Evolutionary conservation across 257 asterid species (phyloP), one percentile per base, ranked within the genome.

Genomic region (Solanum verrucosum): DNA sequence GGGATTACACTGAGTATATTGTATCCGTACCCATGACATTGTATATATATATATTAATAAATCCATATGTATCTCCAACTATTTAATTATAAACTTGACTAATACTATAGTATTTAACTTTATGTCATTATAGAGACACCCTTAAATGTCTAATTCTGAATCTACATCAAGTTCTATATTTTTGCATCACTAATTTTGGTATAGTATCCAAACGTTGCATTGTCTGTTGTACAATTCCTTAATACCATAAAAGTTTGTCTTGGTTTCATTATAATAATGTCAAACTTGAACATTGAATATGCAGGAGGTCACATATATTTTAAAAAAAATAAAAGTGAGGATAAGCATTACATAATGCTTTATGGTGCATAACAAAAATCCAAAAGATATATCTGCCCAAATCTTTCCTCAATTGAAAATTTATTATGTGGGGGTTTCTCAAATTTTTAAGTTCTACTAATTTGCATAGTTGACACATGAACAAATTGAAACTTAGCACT

Each of bases 151-250:
- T 35, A 73, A 73, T 73, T 2, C 4, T 35, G 18, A 9, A 20
- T 9, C 9, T 6, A 13, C 16, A 20, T 34, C 16, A 11, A 11
- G 65, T 34, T 33, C 4, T 18, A 4, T 9, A 31, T 83, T 65
- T 65, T 56, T 84, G 88, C 89, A 88, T 88, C 92, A 89, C 89
- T 70, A 68, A 67, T 86, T 89, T 81, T 71, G 92, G 88, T 88
- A 56, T 23, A 68, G 37, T 68, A 38, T 21, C 60, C 68, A 87
- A 72, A 63, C 23, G 68, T 13, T 33, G 15, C 79, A 33, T 33
- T 68, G 40, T 84, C 40, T 73, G 59, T 52, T 81, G 34, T 46
- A 87, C 52, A 87, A 86, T 72, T 86, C 25, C 40, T 49, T 29
- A 25, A 34, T 78, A 71, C 27, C 27, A 68, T 14, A 20, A 84